Percentiles rank a stretch among this genome's conserved stretches.
Conservation (phyloP, 2,329 filamentous ascomycete genomes). For the Aspergillus melleus region DNA sequence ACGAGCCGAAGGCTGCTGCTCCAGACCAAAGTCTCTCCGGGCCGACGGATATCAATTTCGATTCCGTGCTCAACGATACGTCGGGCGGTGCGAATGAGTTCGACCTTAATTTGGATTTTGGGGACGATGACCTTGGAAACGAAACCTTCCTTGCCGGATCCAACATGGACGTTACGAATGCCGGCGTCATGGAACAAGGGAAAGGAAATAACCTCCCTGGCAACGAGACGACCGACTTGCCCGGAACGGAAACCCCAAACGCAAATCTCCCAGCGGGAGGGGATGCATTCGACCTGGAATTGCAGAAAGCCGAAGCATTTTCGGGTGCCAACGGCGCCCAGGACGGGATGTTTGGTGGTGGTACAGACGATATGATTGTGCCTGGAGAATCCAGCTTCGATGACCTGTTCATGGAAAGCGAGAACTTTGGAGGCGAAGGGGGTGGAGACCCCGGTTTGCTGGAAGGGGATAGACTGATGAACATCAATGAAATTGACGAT, state of each 20-base stretch:
- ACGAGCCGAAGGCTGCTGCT: constrained; percentile 10
- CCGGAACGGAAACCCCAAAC: constrained; percentile 32
- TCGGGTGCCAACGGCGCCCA: constrained; percentile 19
- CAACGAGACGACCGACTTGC: constrained; percentile 29
- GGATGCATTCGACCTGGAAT: constrained; percentile 40
- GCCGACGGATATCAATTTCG: constrained; percentile 40
- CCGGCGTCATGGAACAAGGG: constrained; percentile 15
- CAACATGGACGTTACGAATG: constrained; percentile 25
- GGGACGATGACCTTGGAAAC: constrained; percentile 39
- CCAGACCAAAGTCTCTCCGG: constrained; percentile 27
- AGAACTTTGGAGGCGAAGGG: constrained; percentile 35
- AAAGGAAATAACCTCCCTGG: constrained; percentile 14
- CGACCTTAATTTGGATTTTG: constrained; percentile 42
- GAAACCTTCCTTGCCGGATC: constrained; percentile 39
- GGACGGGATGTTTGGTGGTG: constrained; percentile 19
- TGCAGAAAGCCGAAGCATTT: constrained; percentile 31
- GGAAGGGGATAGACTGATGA: constrained; percentile 38
- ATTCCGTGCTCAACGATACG: constrained; percentile 39
- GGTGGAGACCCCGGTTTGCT: constrained; percentile 34
- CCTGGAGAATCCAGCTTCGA: constrained; percentile 48
- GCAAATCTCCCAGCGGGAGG: constrained; percentile 31
- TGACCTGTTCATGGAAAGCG: constrained; percentile 44
- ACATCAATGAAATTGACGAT: constrained; percentile 43
- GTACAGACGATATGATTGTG: constrained; percentile 36
- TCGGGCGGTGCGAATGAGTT: constrained; percentile 35